Evolutionary conservation across 345 rosid species (phyloP), one percentile per base, ranked within the genome.

Genomic region (Aethionema arabicum): DNA sequence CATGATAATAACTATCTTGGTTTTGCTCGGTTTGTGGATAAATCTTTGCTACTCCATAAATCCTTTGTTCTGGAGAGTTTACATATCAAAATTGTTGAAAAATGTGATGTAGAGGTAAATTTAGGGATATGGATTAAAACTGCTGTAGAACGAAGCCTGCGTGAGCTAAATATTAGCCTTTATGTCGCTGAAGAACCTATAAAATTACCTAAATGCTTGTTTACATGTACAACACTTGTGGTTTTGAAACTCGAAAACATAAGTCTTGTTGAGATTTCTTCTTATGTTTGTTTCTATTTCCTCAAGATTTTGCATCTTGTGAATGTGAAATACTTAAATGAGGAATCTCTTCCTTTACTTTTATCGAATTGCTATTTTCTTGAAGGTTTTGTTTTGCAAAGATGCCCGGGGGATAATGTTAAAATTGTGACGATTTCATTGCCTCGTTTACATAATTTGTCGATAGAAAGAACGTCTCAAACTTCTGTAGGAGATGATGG

Each of bases 401-500:
- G 69, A 27, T 70, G 68, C 4, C 74, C 68, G 3, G 52, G 68
- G 3, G 74, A 70, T 43, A 70, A 70, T 56, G 68, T 63, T 12
- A 48, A 62, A 29, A 39, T 63, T 11, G 63, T 70, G 4, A 27
- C 45, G 31, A 31, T 70, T 6, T 36, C 56, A 2, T 58, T 56
- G 0, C 12, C 10, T 4, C 7, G 10, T 13, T 63, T 70, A 12
- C 61, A 56, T 5, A 62, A 52, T 0, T 43, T 70, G 2, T 56
- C 57, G 3, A 27, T 70, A 2, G 58, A 63, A 48, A 70, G 53
- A 33, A 60, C 74, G 2, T 68, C 64, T 11, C 61, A 60, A 45
- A 68, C 62, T 37, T n/a, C n/a, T n/a, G n/a, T n/a, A n/a, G 74
- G 74, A 21, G 74, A 70, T 2, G 69, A 70, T 14, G 68, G 55